A percentile compares a stretch with the other conserved stretches of the same genome.
Conservation (phyloP, 768 basidiomycete genomes). For the Trametes cinnabarina region DNA sequence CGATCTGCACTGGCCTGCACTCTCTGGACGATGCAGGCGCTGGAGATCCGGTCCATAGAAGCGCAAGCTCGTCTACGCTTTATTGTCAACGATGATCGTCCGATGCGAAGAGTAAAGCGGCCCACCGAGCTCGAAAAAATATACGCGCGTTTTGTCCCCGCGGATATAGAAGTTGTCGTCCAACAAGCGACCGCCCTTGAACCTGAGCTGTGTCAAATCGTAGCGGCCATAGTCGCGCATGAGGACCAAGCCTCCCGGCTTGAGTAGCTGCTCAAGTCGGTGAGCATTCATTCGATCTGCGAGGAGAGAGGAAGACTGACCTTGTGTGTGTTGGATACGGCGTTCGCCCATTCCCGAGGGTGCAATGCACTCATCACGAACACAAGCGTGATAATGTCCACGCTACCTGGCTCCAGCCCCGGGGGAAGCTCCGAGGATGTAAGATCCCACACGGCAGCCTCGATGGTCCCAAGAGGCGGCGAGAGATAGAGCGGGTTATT, state of each 20-base stretch:
- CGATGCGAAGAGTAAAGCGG: no score
- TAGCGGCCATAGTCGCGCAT: constrained; percentile 94
- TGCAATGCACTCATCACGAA: constrained; percentile 94
- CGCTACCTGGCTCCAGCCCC: constrained; percentile 59
- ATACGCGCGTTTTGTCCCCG: constrained; percentile 96
- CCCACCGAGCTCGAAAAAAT: constrained; percentile 88
- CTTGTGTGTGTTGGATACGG: constrained; percentile 75
- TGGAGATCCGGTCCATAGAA: constrained; percentile 70
- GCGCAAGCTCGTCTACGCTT: constrained; percentile 66
- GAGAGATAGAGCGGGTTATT: constrained; percentile 66
- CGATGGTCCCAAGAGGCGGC: constrained; percentile 68
- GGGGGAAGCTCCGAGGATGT: constrained; percentile 64
- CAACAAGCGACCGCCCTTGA: constrained; percentile 83
- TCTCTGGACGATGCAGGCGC: constrained; percentile 29
- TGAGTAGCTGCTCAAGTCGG: constrained; percentile 62
- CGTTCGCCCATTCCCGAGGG: constrained; percentile 86
- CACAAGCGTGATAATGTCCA: constrained; percentile 88
- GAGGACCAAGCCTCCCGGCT: constrained; percentile 81
- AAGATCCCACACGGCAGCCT: constrained; percentile 89
- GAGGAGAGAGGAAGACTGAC: constrained; percentile 35
- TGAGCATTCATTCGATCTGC: not conserved
- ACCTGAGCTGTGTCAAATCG: constrained; percentile 92
- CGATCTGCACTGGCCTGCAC: not conserved
- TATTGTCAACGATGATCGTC: not conserved
- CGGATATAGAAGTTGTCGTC: constrained; percentile 95